Evolutionary conservation across 768 basidiomycete genomes (phyloP), one percentile per base, ranked within the genome.

Genomic region (Boletus rufocinnamomeus): DNA sequence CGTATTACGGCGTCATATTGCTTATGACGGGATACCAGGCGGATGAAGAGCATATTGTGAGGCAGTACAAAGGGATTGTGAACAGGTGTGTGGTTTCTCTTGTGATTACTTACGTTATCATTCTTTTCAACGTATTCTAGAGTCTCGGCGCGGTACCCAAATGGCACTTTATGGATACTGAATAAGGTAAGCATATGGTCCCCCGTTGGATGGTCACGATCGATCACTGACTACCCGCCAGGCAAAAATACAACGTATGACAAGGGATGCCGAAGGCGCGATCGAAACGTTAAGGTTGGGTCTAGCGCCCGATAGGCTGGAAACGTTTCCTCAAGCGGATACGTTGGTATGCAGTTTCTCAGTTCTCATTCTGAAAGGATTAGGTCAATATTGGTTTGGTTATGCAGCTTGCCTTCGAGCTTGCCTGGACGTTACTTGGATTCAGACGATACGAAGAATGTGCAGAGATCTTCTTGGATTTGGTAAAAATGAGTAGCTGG

Each of bases 231-330:
- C 27, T 34, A 5, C 3, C 44, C 13, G 10, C 5, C 57, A 89
- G 87, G 89, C 87, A 4, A 91, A 90, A 66, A 84, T 91, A 19
- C 72, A 84, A 54, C 85, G 89, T 82, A 87, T 92, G 86, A 80
- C 83, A 1, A 70, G 79, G 50, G 80, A 91, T 62, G 75, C 86
- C 0, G 76, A 81, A n/a, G 82, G 79, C 9, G 88, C 91, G 1
- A 91, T 92, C 27, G 67, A 73, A 21, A 82, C 85, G 2, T 72
- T 93, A 19, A 79, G 80, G 64, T 78, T 75, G 14, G 88, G 87
- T 4, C 73, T 93, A 37, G 74, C 76, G 25, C 78, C 82, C 0
- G 80, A 77, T n/a, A 74, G 82, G 16, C 60, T 65, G 32, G 78
- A 82, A 60, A 76, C 78, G 0, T 92, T 91, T 67, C 78, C 75